Evolutionary conservation across 2,329 filamentous ascomycete genomes (phyloP), one percentile per base, ranked within the genome.

Genomic region (Drechslera avenae): DNA sequence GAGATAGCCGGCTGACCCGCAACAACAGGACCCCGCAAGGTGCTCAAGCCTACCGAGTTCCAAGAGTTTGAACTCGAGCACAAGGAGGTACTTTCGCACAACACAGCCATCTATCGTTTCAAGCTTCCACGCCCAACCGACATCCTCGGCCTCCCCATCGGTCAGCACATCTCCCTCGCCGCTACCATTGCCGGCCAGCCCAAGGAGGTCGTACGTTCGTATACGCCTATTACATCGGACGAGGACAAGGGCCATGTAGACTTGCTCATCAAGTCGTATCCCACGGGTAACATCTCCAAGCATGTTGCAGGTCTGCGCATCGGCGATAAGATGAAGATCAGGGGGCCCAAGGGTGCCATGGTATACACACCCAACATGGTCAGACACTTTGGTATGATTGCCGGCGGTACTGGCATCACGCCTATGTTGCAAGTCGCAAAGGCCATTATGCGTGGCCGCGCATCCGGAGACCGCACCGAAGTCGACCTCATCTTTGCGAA

Each of bases 81-180:
- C 77, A 97, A 97, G 85, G 97, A 88, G 12, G 83, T 95, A 61
- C 87, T 97, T 69, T 96, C 93, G 26, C 94, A 97, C 85, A 99
- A 99, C 81, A 93, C 96, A 54, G 92, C 93, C 76, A 96, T 99
- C 79, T 99, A 97, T 82, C 91, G 94, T 70, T 97, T 97, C 80
- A 83, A 83, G 60, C 89, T 99, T 33, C 92, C 92, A 50, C 82
- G 82, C 43, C 79, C 86, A 33, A 87, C 81, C 66, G 85, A 89
- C 63, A 91, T 97, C 74, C 90, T 97, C 68, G 94, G 94, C 70
- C 89, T 97, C 35, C 93, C 94, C 62, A 97, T 97, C 79, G 94
- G 94, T 72, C 94, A 99, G 80, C 94, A 99, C 81, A 97, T 99
- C 78, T 97, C 93, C 57, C 91, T 99, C 72, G 90, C 89, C 63